These are phyloP conservation scores for Ophiostoma sp. DNA, from an alignment of 2,329 filamentous ascomycete species.

Conservation along the genomic window DNA sequence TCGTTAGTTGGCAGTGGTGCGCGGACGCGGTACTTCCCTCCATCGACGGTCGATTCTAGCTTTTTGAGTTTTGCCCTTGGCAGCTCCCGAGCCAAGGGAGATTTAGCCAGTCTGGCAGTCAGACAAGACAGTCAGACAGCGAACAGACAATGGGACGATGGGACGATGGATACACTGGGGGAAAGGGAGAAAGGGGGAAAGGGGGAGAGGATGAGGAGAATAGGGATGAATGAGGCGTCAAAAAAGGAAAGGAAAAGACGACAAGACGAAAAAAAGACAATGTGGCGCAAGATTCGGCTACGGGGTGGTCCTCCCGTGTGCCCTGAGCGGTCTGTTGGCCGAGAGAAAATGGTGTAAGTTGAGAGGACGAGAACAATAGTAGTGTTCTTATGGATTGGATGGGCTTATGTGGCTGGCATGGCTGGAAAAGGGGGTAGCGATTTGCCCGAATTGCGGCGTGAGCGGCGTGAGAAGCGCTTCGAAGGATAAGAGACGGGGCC, in stretches of 20 bases:
- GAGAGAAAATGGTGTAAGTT: background rate
- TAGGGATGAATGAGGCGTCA: background rate
- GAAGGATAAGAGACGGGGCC: background rate
- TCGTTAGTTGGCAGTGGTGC: background rate
- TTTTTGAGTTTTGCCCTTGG: slow-evolving; percentile 2
- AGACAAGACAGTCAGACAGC: background rate
- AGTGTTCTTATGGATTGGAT: background rate
- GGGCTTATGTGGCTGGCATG: background rate
- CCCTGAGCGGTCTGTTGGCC: background rate
- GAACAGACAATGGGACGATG: background rate
- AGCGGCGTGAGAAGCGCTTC: background rate
- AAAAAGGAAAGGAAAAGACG: background rate
- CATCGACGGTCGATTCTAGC: background rate
- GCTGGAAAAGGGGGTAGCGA: slow-evolving; percentile 3
- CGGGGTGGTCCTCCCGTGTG: background rate
- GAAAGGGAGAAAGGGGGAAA: background rate
- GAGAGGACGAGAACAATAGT: background rate
- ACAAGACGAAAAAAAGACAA: background rate
- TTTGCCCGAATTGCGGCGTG: background rate
- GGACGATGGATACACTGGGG: background rate
- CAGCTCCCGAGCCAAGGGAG: slow-evolving; percentile 10
- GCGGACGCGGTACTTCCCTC: slow-evolving; percentile 2
- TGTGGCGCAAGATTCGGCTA: background rate
- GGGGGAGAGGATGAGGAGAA: background rate
- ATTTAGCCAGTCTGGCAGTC: background rate